A percentile compares a stretch with the other conserved stretches of the same genome.
Conservation (phyloP, 805 yeast genomes). For the Ogataea allantospora region DNA sequence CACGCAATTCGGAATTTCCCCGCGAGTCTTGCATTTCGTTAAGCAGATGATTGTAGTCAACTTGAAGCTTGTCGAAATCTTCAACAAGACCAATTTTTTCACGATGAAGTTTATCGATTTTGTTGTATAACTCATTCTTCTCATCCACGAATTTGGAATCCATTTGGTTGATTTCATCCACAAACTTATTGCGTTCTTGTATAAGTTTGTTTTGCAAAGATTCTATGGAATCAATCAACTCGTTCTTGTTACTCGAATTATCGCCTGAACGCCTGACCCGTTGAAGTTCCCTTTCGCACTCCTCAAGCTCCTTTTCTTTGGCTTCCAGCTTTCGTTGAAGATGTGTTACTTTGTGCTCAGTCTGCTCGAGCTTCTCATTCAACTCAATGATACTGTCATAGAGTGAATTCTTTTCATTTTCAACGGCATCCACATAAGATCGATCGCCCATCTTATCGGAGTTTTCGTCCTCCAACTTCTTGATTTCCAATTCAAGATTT, state of each 20-base stretch:
- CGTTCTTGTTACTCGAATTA: slow-evolving; percentile 22
- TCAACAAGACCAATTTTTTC: slow-evolving; percentile 37
- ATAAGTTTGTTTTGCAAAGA: slow-evolving; percentile 14
- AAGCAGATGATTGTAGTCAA: slow-evolving; percentile 16
- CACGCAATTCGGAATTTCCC: slow-evolving; percentile 13
- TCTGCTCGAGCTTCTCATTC: slow-evolving; percentile 15
- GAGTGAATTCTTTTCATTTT: slow-evolving; percentile 24
- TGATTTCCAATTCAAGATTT: slow-evolving; percentile 7
- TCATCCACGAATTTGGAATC: slow-evolving; percentile 27
- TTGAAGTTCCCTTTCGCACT: slow-evolving; percentile 4
- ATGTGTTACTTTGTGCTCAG: slow-evolving; percentile 12
- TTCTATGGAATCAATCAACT: slow-evolving; percentile 10
- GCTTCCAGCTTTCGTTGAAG: slow-evolving; percentile 21
- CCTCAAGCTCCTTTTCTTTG: slow-evolving; percentile 7
- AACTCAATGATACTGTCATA: slow-evolving; percentile 20
- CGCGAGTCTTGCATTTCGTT: slow-evolving; percentile 12
- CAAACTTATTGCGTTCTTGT: slow-evolving; percentile 17
- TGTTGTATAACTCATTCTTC: slow-evolving; percentile 29
- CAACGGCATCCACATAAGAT: slow-evolving; percentile 31
- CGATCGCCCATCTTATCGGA: slow-evolving; percentile 16
- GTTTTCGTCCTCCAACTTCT: slow-evolving; percentile 6
- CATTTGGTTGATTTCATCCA: slow-evolving; percentile 15
- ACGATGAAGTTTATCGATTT: slow-evolving; percentile 37
- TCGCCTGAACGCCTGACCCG: slow-evolving; percentile 17
- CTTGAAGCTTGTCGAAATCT: slow-evolving; percentile 36